Base-by-base conservation (phyloP, 805 yeast genomes). In the Ogataea trehaloabstinens region DNA sequence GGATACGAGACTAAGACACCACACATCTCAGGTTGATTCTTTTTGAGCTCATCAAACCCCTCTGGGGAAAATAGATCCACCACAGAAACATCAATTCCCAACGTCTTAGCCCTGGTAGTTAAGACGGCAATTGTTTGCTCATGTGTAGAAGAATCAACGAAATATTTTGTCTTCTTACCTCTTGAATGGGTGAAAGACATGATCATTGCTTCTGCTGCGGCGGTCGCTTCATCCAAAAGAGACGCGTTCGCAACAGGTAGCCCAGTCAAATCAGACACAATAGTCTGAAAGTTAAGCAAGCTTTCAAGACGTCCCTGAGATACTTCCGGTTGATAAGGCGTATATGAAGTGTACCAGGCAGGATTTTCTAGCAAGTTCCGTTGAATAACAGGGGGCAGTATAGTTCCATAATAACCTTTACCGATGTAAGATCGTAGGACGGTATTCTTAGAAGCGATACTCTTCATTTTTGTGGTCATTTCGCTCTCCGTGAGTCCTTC, bases 241-340 rank as follows among this genome's bases (percentile, higher is more conserved):
- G 98, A 91, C 2, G 97, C 95, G 60, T 93, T 93, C 35, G 98
- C 90, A 53, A 93, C 80, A n/a, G 88, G 84, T 66, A 93, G 72
- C 1, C 98, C 99, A 0, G 99, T 93, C 49, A 93, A 73, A 44
- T 93, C 95, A 20, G 89, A 66, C 12, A 93, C 73, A 56, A 91
- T 71, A n/a, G 99, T 93, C 67, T 93, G 99, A 67, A 76, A 93
- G 64, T 93, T 93, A 46, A 93, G 69, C 46, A 93, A 69, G 17
- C 93, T 80, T 66, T 91, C 96, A 53, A 93, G 73, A 53, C 99
- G 80, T 38, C 99, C 99, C 66, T 93, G 99, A 1, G 96, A 85
- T 42, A 93, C 90, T 63, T 93, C 99, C 1, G 99, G 96, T 68
- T 93, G 99, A 63, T 93, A 93, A 24, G 99, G 99, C 18, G 99